Base-by-base conservation (phyloP, 164 flowering plant species). In the Magnolia officinalis region DNA sequence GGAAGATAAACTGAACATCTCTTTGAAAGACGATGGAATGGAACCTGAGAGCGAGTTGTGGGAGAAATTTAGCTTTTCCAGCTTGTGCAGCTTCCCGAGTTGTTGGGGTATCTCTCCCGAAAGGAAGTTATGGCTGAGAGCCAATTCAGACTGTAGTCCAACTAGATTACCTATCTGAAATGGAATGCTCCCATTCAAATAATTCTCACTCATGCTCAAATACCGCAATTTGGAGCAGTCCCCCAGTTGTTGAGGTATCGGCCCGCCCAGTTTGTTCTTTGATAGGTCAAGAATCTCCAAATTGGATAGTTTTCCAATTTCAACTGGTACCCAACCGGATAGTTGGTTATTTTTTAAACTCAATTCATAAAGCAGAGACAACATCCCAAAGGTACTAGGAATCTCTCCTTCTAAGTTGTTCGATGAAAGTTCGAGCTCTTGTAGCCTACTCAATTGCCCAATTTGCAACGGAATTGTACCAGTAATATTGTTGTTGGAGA, bases 221-320 rank as follows among this genome's bases (percentile, higher is more conserved):
- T n/a, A 4, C 1, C 37, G 7, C 52, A 87, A 70, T 10, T 69
- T 70, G 6, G 45, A 21, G 18, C 83, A 81, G 18, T 77, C 31
- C 10, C 82, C 88, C 37, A 71, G 23, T 59, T 71, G 18, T 71
- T 16, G 24, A 50, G 73, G 73, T 16, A 51, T 51, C 7, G 37
- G 8, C 1, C 73, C 63, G 2, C 29, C 0, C 1, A 71, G 59
- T 10, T 0, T 50, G 59, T 71, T 71, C 19, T 16, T 1, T 51
- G 74, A 71, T 13, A 71, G 59, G 50, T 71, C 74, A 18, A 71
- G 59, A 13, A 11, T 50, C 8, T 49, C 11, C 2, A 71, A 13
- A 1, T 71, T 50, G 1, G 18, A 8, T 7, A 71, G 59, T 55
- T 6, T 50, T 23, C 74, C 51, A 10, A 71, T 9, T 55, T 71